These are phyloP conservation scores for Trichoderma endophyticum DNA, from an alignment of 2,329 filamentous ascomycete genomes.

Conservation along the genomic window DNA sequence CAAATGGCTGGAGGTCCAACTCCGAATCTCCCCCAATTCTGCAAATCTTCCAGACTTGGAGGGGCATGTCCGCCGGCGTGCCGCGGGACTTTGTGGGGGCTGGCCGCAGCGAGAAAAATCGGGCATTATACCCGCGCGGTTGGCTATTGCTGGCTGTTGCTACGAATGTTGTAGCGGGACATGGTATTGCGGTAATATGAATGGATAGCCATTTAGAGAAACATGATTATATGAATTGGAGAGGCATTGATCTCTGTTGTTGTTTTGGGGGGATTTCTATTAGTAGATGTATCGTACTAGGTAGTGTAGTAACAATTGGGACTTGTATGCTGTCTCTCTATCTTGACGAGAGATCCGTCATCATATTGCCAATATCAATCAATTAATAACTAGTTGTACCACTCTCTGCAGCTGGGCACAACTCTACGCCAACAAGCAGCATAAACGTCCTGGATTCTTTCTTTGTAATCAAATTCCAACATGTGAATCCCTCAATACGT, in stretches of 20 bases:
- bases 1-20: neutral
- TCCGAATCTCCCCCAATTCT: neutral
- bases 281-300: neutral
- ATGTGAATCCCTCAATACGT: neutral
- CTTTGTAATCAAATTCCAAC: neutral
- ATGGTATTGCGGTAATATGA: neutral
- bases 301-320: neutral
- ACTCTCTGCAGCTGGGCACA: neutral
- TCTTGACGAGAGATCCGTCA: neutral
- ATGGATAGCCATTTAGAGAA: neutral
- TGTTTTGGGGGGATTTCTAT: neutral
- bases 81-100: conserved; percentile 5
- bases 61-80: conserved; percentile 3
- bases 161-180: neutral
- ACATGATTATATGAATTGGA: neutral
- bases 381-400: neutral
- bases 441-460: neutral
- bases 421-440: neutral
- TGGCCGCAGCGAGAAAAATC: neutral
- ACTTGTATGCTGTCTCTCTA: neutral
- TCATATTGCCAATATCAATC: neutral
- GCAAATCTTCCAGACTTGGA: neutral
- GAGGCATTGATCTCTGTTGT: neutral
- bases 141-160: neutral
- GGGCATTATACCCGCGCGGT: conserved; percentile 9